Base-by-base conservation (phyloP, 2,329 filamentous ascomycete species). In the Pestalotiopsis fici region DNA sequence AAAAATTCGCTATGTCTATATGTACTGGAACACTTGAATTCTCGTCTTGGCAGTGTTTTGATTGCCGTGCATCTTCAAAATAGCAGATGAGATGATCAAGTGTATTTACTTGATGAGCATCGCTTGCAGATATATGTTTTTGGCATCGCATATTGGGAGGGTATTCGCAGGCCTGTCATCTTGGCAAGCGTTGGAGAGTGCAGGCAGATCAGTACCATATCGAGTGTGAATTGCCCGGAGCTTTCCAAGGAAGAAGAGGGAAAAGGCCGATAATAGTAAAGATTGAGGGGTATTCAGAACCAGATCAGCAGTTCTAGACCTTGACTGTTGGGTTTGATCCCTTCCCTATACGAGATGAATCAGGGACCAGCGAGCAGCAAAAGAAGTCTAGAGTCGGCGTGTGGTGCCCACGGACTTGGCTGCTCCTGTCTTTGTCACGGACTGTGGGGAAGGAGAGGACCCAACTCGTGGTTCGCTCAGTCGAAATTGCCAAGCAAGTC, bases 301-400 rank as follows among this genome's bases (percentile, higher is more conserved):
- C 25, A 15, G 57, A 37, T 60, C 57, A 60, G 57, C 57, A 39
- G 57, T 60, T 60, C 57, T 27, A 60, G 57, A 60, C 57, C 28
- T 31, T 37, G n/a, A n/a, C 15, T 31, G 27, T 7, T 18, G 12
- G 57, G 31, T 27, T 57, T 21, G 57, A 60, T 60, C 28, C 31
- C 31, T 12, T 31, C 23, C 27, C 27, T 31, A 57, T 27, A 57
- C 55, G 23, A 57, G 55, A 31, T n/a, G 43, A 21, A 50, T 50
- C 43, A 50, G 21, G 18, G 43, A 50, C 43, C 18, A n/a, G 18
- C 15, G n/a, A 21, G 18, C 18, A 50, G 18, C 9, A 9, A 9
- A 50, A n/a, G n/a, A 7, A 21, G 18, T 50, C 43, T 21, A 23
- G 43, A 18, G 21, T 18, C 43, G 21, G 18, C 9, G 43, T n/a